Conservation (phyloP, 192 early-diverging fungal genomes). For the Rhizoclosmatium sp. region DNA sequence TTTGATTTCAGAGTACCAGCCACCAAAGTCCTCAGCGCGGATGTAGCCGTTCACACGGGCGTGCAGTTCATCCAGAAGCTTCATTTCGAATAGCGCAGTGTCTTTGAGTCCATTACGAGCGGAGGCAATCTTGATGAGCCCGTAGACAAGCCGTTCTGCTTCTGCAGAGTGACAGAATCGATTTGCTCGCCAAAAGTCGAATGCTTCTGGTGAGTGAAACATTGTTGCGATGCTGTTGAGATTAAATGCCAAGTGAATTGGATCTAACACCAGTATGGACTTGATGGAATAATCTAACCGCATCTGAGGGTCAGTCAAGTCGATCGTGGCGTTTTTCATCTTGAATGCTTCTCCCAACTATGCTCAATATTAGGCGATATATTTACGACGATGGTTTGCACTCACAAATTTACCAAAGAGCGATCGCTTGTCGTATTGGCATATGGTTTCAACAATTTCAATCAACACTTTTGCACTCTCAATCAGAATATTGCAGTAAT, state of each 20-base stretch:
- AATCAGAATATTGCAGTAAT: not conserved
- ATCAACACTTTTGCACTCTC: conserved; percentile 12
- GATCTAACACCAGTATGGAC: conserved; percentile 13
- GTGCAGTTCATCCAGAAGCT: not conserved
- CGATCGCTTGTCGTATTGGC: not conserved
- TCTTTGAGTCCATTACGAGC: not conserved
- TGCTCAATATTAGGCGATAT: not conserved
- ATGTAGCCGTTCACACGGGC: not conserved
- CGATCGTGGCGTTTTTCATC: not conserved
- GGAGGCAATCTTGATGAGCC: not conserved
- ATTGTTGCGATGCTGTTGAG: not conserved
- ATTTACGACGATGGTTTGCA: too few species aligned
- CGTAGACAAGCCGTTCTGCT: not conserved
- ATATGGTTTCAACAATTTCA: conserved; percentile 7
- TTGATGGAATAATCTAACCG: conserved; percentile 10
- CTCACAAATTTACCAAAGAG: conserved; percentile 10
- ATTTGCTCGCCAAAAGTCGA: conserved; percentile 12
- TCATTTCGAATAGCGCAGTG: not conserved
- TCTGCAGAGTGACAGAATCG: conserved; percentile 9
- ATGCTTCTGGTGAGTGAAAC: not conserved
- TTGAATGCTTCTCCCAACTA: not conserved
- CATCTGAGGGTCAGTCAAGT: not conserved
- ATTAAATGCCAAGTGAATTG: conserved; percentile 12
- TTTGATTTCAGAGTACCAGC: not conserved
- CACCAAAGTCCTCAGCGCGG: conserved; percentile 16